Evolutionary conservation across 352 stramenopile genomes (phyloP).

Genomic region (Phytophthora meadii): DNA sequence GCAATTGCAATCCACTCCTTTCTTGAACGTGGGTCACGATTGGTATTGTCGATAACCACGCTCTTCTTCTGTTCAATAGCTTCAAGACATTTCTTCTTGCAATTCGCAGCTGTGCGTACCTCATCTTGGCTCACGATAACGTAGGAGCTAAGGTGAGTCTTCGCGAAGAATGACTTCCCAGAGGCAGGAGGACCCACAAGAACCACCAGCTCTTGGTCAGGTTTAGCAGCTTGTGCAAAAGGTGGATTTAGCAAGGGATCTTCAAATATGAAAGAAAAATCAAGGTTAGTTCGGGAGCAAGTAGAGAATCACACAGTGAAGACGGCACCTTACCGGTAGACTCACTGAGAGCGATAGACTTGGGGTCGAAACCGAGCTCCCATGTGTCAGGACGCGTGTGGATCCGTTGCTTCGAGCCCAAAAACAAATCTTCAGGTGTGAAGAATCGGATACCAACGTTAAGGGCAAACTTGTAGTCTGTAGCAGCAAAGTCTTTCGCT

Average conservation of each 20-base stretch:
- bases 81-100: conserved; percentile 67
- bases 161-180: conserved; percentile 74
- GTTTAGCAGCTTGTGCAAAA: conserved; percentile 29
- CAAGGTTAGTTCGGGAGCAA: background rate
- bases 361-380: conserved; percentile 81
- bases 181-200: conserved; percentile 77
- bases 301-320: background rate
- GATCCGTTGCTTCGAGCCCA: conserved; percentile 70
- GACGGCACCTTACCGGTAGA: conserved; percentile 31
- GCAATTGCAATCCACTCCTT: conserved; percentile 81
- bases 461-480: conserved; percentile 91
- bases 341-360: conserved; percentile 35
- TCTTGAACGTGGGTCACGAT: conserved; percentile 65
- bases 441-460: conserved; percentile 85
- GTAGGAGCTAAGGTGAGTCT: conserved; percentile 60
- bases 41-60: conserved; percentile 90
- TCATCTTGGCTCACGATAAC: conserved; percentile 86
- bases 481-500: conserved; percentile 84
- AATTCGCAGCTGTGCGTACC: conserved; percentile 80
- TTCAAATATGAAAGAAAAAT: conserved; percentile 12
- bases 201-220: conserved; percentile 73
- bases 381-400: conserved; percentile 75
- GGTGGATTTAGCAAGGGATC: conserved; percentile 32
- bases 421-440: conserved; percentile 87
- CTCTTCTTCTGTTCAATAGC: conserved; percentile 66